Evolutionary conservation across 495 filamentous ascomycete species (phyloP).

Genomic region (Aspergillus nidulans): DNA sequence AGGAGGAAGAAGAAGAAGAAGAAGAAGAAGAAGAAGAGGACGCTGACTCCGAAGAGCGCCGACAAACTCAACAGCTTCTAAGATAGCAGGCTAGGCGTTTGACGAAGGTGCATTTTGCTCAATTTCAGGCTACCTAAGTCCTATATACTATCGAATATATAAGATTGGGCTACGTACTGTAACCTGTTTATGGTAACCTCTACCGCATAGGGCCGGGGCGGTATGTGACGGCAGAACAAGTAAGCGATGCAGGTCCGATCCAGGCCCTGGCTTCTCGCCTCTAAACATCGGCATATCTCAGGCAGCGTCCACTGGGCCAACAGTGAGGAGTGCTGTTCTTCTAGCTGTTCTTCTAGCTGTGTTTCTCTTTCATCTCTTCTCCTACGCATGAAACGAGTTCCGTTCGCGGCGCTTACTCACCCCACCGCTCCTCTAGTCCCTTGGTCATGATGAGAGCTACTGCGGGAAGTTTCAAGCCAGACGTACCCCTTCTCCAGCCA

Average conservation of each 20-base stretch:
- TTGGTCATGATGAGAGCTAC: constrained; percentile 32
- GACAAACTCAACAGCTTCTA: constrained; percentile 14
- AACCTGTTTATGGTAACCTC: not conserved
- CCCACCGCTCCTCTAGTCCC: constrained; percentile 8
- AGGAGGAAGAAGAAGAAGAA: constrained; percentile 39
- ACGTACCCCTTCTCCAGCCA: constrained; percentile 19
- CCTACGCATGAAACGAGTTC: constrained; percentile 9
- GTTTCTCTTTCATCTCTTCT: not conserved
- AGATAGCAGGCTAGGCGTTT: not conserved
- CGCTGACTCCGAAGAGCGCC: constrained; percentile 18
- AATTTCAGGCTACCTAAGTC: not conserved
- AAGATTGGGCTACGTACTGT: not conserved
- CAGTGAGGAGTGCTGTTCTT: not conserved
- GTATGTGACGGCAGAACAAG: constrained; percentile 11
- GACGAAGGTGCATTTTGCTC: too few relatives aligned
- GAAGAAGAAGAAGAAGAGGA: constrained; percentile 30
- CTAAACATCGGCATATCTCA: constrained; percentile 6
- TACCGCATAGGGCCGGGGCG: not conserved
- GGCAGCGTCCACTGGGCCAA: not conserved
- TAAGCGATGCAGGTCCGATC: not conserved
- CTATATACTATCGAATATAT: constrained; percentile 2
- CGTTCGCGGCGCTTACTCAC: constrained; percentile 11
- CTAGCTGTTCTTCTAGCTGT: not conserved
- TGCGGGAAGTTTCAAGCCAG: constrained; percentile 25
- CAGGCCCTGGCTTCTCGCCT: not conserved